phyloP scores from a whole-genome alignment of 768 basidiomycete species.

The Hygrophorus pudorinus region DNA sequence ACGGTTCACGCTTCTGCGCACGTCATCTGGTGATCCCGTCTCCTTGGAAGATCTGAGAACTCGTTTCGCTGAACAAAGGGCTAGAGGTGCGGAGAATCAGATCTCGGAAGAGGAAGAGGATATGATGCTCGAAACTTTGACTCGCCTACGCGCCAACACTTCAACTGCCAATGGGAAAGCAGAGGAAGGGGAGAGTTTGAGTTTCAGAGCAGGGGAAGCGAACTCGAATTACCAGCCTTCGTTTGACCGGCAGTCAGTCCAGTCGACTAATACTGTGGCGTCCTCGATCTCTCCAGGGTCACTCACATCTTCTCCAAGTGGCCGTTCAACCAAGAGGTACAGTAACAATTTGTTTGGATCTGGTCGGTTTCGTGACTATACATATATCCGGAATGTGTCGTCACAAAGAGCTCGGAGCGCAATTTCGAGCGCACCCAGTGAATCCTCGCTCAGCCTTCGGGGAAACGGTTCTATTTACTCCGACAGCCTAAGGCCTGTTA shows the following conservation, averaged over 20 bases:
- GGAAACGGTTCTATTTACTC: conserved; percentile 31
- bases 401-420: conserved; percentile 31
- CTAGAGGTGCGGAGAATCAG: conserved; percentile 53
- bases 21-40: conserved; percentile 54
- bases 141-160: conserved; percentile 30
- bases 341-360: conserved; percentile 86
- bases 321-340: conserved; percentile 55
- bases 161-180: conserved; percentile 4
- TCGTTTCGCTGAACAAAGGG: conserved; percentile 69
- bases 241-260: conserved; percentile 18
- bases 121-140: conserved; percentile 71
- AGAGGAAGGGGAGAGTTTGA: neutral
- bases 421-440: conserved; percentile 40
- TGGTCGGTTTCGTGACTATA: conserved; percentile 66
- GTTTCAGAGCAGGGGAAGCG: neutral
- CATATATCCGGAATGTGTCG: conserved; percentile 50
- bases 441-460: conserved; percentile 28
- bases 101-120: conserved; percentile 79
- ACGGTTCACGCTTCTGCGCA: conserved; percentile 72
- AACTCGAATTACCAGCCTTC: neutral
- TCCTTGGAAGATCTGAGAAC: conserved; percentile 53
- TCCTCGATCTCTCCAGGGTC: conserved; percentile 28
- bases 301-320: conserved; percentile 34
- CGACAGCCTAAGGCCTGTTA: conserved; percentile 38
- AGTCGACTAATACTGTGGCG: conserved; percentile 22